Evolutionary conservation across 306 rosid species (phyloP).

Genomic region (Cucumis cinereus): DNA sequence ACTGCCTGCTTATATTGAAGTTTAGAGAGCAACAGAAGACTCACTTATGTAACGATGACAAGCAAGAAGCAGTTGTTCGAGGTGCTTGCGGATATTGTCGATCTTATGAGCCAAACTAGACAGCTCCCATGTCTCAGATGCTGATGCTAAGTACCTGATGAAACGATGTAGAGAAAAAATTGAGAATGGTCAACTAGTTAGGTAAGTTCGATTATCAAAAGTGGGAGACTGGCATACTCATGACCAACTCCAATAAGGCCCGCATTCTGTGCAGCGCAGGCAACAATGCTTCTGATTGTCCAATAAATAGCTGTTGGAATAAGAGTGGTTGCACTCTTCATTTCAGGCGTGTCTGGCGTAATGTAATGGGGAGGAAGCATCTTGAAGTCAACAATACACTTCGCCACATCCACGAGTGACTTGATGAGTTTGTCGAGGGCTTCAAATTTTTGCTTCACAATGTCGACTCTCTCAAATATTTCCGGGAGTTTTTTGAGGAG

Average conservation of each 20-base stretch:
- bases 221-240: conserved; percentile 17
- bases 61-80: conserved; percentile 26
- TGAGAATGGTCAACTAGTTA: background rate
- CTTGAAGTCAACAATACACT: conserved; percentile 24
- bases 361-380: conserved; percentile 24
- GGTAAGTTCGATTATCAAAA: background rate
- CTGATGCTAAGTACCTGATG: conserved; percentile 27
- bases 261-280: conserved; percentile 29
- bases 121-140: conserved; percentile 62
- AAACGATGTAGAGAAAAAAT: background rate
- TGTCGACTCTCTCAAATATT: conserved; percentile 17
- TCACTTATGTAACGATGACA: conserved; percentile 24
- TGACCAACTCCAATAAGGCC: conserved; percentile 27
- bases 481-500: conserved; percentile 36
- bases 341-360: conserved; percentile 26
- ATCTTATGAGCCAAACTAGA: conserved; percentile 56
- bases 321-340: conserved; percentile 18
- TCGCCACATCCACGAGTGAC: conserved; percentile 30
- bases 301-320: conserved; percentile 43
- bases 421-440: conserved; percentile 39
- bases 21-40: background rate
- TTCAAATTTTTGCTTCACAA: conserved; percentile 23
- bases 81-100: conserved; percentile 35
- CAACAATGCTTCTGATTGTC: conserved; percentile 41
- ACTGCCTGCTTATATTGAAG: background rate